Evolutionary conservation across 352 stramenopile species (phyloP), one percentile per base, ranked within the genome.

Genomic region (Blastocystis sp.): DNA sequence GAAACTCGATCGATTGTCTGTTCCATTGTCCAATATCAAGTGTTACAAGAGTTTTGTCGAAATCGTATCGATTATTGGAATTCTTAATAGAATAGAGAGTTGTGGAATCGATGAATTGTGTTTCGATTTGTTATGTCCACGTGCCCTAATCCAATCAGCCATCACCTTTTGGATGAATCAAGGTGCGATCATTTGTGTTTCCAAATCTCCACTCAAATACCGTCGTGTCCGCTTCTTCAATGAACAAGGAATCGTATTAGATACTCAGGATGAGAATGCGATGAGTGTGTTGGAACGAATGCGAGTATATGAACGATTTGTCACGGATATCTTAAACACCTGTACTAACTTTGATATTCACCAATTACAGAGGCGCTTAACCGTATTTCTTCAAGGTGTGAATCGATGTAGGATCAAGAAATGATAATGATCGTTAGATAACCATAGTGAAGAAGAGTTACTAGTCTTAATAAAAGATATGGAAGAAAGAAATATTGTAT

Each of bases 351-450:
- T 75, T 42, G 29, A 49, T n/a, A 46, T 56, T 21, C 11, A 19
- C 19, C 21, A 54, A 35, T 46, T 75, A 46, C 39, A 56, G 4
- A 19, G 4, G 19, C 63, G 63, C 21, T 29, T 75, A 46, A 75
- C 27, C 9, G n/a, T 75, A 35, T 75, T 75, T 54, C 63, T 75
- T n/a, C 63, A 75, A 46, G 63, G 63, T 3, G 39, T n/a, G 11
- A 75, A 75, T 54, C 27, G 37, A 54, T 75, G 63, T 75, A 54
- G 11, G 35, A n/a, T 24, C 0, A 9, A 46, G 14, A 39, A 29
- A 11, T 49, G 11, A n/a, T 9, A n/a, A n/a, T 75, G 35, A 24
- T 21, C 14, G 5, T n/a, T 21, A 75, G 63, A 49, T 29, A 46
- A 56, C 14, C 37, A n/a, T 29, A 54, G 29, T 6, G 63, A 54